Percentiles rank a stretch among this genome's conserved stretches.
Evolutionary conservation across 768 basidiomycete genomes (phyloP).

Genomic region (Exidia glandulosa): DNA sequence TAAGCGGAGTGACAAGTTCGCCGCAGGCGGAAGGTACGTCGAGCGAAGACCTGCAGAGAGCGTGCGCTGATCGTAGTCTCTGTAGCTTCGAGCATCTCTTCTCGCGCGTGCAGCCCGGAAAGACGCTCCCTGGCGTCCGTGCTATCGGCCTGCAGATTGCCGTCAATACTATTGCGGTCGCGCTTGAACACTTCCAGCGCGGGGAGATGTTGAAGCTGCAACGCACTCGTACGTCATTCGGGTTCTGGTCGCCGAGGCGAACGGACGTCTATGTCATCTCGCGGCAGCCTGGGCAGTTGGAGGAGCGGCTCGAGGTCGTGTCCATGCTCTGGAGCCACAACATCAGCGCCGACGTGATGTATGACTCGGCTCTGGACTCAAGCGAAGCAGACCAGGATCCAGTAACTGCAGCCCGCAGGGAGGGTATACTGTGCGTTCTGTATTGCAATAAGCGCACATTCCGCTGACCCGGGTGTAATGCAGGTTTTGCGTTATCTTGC

Average conservation of each 20-base stretch:
- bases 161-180: conserved; percentile 63
- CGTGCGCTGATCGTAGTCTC: not conserved
- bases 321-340: conserved; percentile 68
- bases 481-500: not conserved
- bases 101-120: conserved; percentile 42
- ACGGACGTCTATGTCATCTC: conserved; percentile 83
- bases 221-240: conserved; percentile 68
- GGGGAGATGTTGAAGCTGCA: conserved; percentile 47
- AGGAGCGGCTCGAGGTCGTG: conserved; percentile 69
- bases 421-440: conserved; percentile 66
- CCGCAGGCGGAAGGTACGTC: conserved; percentile 67
- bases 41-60: not conserved
- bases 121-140: conserved; percentile 40
- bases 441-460: not conserved
- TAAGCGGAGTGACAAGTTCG: conserved; percentile 60
- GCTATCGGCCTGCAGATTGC: conserved; percentile 70
- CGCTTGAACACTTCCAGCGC: conserved; percentile 59
- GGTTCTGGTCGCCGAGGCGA: conserved; percentile 80
- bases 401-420: conserved; percentile 49
- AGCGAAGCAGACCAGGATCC: conserved; percentile 39
- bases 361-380: conserved; percentile 57
- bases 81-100: conserved; percentile 66
- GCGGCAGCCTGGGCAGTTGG: conserved; percentile 60
- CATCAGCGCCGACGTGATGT: conserved; percentile 83
- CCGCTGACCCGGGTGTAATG: not conserved